phyloP scores from a whole-genome alignment of 2,329 filamentous ascomycete species.

The Penicillium freii region DNA sequence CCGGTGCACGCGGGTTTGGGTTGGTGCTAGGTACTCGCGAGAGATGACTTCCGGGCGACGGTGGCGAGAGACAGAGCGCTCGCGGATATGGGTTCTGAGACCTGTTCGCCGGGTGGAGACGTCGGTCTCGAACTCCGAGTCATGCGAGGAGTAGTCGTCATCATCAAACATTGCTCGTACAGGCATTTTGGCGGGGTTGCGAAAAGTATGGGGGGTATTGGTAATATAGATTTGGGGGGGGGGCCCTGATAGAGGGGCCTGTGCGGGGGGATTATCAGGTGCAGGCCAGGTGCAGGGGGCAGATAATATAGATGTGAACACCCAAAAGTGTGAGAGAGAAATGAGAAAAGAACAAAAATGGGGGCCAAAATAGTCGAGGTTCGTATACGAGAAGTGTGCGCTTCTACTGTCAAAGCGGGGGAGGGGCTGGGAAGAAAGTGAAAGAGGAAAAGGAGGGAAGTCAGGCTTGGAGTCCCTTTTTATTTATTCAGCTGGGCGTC shows the following conservation, averaged over 20 bases:
- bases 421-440: constrained; percentile 8
- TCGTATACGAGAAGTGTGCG: constrained; percentile 15
- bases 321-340: constrained; percentile 1
- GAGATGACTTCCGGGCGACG: constrained; percentile 24
- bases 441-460: background rate
- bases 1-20: constrained; percentile 29
- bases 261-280: background rate
- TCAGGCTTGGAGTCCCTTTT: background rate
- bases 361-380: background rate
- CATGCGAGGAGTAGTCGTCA: constrained; percentile 23
- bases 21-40: constrained; percentile 26
- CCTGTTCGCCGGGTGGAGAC: constrained; percentile 30
- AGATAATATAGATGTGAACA: constrained; percentile 20
- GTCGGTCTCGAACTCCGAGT: constrained; percentile 38
- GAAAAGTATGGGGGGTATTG: background rate
- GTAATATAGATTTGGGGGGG: background rate
- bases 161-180: constrained; percentile 8
- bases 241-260: constrained; percentile 7
- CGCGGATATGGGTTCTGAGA: constrained; percentile 22
- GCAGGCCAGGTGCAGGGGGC: constrained; percentile 20
- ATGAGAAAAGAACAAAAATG: constrained; percentile 5
- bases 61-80: constrained; percentile 36
- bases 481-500: constrained; percentile 11
- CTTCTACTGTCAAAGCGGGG: constrained; percentile 3
- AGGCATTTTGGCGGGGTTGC: constrained; percentile 18